Evolutionary conservation across 345 rosid genomes (phyloP).

Genomic region (Physaria fendleri): DNA sequence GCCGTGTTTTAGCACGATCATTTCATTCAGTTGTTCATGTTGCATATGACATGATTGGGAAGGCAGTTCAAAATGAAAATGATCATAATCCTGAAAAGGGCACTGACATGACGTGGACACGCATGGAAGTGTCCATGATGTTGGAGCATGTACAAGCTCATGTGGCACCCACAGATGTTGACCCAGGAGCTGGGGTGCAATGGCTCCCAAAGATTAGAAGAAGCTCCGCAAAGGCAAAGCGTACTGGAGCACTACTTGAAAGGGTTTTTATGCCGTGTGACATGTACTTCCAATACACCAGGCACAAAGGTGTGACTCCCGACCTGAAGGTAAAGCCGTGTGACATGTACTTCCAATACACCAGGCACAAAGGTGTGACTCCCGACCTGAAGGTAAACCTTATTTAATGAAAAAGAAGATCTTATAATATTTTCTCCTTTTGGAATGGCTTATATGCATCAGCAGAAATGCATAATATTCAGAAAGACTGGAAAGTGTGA

Average conservation of each 20-base stretch:
- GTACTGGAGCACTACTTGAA: conserved; percentile 96
- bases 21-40: conserved; percentile 82
- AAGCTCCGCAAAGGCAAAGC: conserved; percentile 87
- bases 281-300: conserved; percentile 89
- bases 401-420: neutral
- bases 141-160: conserved; percentile 98
- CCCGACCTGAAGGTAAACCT: conserved; percentile 80
- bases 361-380: conserved; percentile 93
- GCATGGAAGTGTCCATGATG: conserved; percentile 91
- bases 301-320: conserved; percentile 95
- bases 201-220: conserved; percentile 88
- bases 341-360: conserved; percentile 94
- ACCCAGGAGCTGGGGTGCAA: conserved; percentile 97
- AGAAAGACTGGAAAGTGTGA: neutral
- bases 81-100: conserved; percentile 56
- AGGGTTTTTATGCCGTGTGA: conserved; percentile 98
- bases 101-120: conserved; percentile 92
- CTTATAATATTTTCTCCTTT: neutral
- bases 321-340: conserved; percentile 99
- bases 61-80: conserved; percentile 56
- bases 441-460: neutral
- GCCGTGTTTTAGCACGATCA: conserved; percentile 88
- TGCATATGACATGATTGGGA: conserved; percentile 74
- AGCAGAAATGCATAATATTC: neutral
- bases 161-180: conserved; percentile 99